Evolutionary conservation across 441 rosid genomes (phyloP).

Genomic region (Rhodomyrtus psidioides): DNA sequence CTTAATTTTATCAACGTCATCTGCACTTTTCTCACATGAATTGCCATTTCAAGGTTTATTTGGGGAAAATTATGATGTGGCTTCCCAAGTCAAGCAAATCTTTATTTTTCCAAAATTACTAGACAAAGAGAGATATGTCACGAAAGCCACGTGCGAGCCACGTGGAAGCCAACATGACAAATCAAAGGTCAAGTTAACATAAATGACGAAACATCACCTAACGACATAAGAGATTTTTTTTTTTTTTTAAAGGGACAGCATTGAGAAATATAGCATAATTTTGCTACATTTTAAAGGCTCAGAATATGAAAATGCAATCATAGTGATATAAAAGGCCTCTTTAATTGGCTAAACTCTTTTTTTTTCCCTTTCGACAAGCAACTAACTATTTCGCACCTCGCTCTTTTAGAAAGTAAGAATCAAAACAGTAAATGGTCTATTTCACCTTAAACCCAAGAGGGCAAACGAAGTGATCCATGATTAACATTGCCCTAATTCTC

Average conservation of each 20-base stretch:
- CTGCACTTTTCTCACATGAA: neutral
- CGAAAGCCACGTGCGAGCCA: neutral
- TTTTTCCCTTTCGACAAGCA: neutral
- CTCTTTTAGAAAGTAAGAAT: neutral
- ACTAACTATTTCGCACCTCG: neutral
- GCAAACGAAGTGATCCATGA: neutral
- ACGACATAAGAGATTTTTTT: too few species aligned
- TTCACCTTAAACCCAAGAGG: neutral
- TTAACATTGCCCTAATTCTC: neutral
- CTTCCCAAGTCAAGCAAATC: neutral
- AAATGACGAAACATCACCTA: neutral
- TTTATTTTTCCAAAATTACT: neutral
- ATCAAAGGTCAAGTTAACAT: neutral
- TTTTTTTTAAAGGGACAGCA: neutral
- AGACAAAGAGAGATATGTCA: neutral
- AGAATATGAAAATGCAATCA: neutral
- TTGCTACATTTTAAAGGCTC: neutral
- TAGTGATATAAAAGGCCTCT: neutral
- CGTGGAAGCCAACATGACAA: neutral
- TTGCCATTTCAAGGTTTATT: neutral
- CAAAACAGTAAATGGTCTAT: neutral
- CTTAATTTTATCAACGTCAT: neutral
- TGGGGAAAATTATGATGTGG: neutral
- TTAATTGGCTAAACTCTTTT: neutral
- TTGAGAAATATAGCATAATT: neutral